A percentile compares a stretch with the other conserved stretches of the same genome.
Evolutionary conservation across 305 asterid genomes (phyloP).

Genomic region (Solanum hybrid): DNA sequence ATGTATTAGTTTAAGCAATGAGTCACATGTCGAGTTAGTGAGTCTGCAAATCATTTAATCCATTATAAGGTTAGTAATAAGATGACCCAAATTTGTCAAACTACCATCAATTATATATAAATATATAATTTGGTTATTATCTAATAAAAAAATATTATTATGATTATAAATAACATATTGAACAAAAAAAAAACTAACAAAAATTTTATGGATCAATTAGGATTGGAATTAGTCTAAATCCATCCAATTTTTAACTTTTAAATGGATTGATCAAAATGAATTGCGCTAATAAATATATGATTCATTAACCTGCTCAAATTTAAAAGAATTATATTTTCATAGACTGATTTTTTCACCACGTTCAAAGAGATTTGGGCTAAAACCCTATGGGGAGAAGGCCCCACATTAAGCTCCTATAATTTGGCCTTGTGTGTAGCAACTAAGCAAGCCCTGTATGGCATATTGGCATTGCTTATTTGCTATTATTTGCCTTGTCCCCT

Average conservation of each 20-base stretch:
- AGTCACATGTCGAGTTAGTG: neutral
- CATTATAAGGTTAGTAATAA: neutral
- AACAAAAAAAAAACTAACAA: too few species aligned
- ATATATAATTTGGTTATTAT: too few species aligned
- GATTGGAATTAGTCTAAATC: neutral
- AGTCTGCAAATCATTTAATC: neutral
- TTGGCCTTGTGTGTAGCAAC: neutral
- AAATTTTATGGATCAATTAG: too few species aligned
- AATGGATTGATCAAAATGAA: neutral
- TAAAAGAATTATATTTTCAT: neutral
- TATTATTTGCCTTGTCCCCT: conserved; percentile 12
- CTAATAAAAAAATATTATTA: neutral
- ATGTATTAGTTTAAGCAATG: neutral
- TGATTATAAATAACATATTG: neutral
- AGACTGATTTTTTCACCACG: neutral
- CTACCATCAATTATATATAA: neutral
- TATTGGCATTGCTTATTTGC: conserved; percentile 4
- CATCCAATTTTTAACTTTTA: neutral
- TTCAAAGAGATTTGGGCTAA: neutral
- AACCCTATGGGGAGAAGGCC: neutral
- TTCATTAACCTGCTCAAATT: neutral
- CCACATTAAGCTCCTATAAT: neutral
- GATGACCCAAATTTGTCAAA: neutral
- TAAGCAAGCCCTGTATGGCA: neutral
- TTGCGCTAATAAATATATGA: neutral